Percentiles rank a stretch among this genome's conserved stretches.
Evolutionary conservation across 129 eudicot genomes (phyloP).

Genomic region (Flaveria brownii): DNA sequence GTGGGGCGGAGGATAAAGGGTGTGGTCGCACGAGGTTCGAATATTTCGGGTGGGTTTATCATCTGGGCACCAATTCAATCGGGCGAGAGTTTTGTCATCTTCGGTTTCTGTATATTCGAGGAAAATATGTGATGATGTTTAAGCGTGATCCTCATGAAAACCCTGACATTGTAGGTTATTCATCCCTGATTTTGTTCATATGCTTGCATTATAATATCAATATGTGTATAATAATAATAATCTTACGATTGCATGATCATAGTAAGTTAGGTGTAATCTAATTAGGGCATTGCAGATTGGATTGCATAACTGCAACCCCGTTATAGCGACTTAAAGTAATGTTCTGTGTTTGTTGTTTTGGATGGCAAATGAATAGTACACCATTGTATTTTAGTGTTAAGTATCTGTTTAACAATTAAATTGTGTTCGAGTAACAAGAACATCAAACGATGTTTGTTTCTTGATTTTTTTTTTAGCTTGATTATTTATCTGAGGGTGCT

Average conservation of each 20-base stretch:
- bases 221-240: not conserved
- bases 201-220: not conserved
- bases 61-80: slow-evolving; percentile 68
- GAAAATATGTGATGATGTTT: slow-evolving; percentile 76
- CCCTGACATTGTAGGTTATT: slow-evolving; percentile 65
- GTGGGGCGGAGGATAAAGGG: slow-evolving; percentile 47
- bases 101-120: slow-evolving; percentile 68
- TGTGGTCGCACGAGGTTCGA: slow-evolving; percentile 47
- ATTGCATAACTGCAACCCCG: too few relatives aligned
- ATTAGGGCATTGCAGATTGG: not conserved
- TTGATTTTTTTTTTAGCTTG: not conserved
- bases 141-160: slow-evolving; percentile 82
- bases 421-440: not conserved
- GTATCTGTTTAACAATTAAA: too few relatives aligned
- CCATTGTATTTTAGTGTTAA: too few relatives aligned
- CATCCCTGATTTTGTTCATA: not conserved
- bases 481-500: slow-evolving; percentile 22
- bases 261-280: not conserved
- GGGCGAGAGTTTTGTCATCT: slow-evolving; percentile 83
- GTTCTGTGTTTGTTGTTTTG: not conserved
- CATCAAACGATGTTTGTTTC: not conserved
- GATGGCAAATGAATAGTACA: not conserved
- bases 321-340: not conserved
- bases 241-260: not conserved
- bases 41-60: slow-evolving; percentile 89